Base-by-base conservation (phyloP, 2,329 filamentous ascomycete species). In the Metarhizium album region DNA sequence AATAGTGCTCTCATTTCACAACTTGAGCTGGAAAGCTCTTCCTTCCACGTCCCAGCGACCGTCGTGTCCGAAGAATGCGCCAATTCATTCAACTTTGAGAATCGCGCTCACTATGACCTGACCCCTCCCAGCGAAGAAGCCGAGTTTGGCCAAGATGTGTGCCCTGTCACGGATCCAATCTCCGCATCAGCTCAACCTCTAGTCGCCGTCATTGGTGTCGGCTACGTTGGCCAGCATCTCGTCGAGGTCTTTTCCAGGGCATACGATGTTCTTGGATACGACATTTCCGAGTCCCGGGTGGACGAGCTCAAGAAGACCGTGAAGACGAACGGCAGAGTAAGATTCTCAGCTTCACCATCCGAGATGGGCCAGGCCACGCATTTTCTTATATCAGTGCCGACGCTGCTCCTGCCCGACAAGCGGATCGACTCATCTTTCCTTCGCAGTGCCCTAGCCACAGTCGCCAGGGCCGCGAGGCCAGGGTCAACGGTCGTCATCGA, bases 301-400 rank as follows among this genome's bases (percentile, higher is more conserved):
- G 56, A 59, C 11, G 56, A 66, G 8, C 55, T 75, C 20, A 49
- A 61, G 42, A 48, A 60, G 31, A 57, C 63, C 11, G 62, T 66
- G 47, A 51, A 49, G 3, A 38, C 50, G 14, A 63, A 60, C 22
- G 60, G 56, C 40, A 61, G 59, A 9, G 62, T 67, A 29, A 59
- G 57, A 4, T 67, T 74, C 56, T 73, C 74, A 1, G 62, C 61
- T 18, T 63, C 66, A 27, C 57, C 69, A 7, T 56, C 54, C 9
- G 64, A 69, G 13, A 64, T 78, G 14, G 55, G 60, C 3, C 53
- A 59, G 31, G 76, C 72, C 8, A 75, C 72, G 0, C 74, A 79
- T 58, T 76, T 76, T 49, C 69, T 79, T 37, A 74, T 79, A 53
- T 70, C 74, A 0, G 75, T 79, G 2, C 76, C 76, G 1, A 79